A percentile compares a stretch with the other conserved stretches of the same genome.
phyloP scores from a whole-genome alignment of 2,329 filamentous ascomycete genomes.

The Phaeosphaeriaceae sp. region DNA sequence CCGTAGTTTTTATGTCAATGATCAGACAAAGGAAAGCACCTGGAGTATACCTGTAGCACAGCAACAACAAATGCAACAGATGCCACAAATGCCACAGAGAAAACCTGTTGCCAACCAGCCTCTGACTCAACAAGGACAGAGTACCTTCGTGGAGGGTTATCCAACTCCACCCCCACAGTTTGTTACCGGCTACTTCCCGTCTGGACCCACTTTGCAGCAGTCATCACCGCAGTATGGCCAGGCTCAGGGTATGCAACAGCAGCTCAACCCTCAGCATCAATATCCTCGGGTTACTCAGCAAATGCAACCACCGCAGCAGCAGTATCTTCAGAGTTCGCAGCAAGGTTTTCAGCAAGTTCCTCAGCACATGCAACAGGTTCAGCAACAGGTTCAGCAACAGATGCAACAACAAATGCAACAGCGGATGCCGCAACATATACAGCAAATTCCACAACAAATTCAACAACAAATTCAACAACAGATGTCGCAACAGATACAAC shows the following conservation, averaged over 20 bases:
- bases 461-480: too few species aligned
- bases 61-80: background rate
- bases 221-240: background rate
- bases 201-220: background rate
- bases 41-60: background rate
- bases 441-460: background rate
- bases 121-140: background rate
- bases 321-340: background rate
- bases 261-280: conserved; percentile 1
- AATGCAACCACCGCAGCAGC: background rate
- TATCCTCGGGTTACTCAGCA: background rate
- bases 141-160: background rate
- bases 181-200: conserved; percentile 1
- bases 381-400: too few species aligned
- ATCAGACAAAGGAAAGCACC: conserved; percentile 2
- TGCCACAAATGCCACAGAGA: background rate
- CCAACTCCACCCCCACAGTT: conserved; percentile 3
- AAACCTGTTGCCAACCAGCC: conserved; percentile 3
- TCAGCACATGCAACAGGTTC: background rate
- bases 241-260: background rate
- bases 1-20: conserved; percentile 7
- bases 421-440: too few species aligned
- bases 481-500: too few species aligned
- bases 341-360: background rate
- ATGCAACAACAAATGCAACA: too few species aligned